Percentiles rank a stretch among this genome's conserved stretches.
These are phyloP conservation scores for Lichenothelia convexa DNA, from an alignment of 495 filamentous ascomycete species.

Conservation along the genomic window DNA sequence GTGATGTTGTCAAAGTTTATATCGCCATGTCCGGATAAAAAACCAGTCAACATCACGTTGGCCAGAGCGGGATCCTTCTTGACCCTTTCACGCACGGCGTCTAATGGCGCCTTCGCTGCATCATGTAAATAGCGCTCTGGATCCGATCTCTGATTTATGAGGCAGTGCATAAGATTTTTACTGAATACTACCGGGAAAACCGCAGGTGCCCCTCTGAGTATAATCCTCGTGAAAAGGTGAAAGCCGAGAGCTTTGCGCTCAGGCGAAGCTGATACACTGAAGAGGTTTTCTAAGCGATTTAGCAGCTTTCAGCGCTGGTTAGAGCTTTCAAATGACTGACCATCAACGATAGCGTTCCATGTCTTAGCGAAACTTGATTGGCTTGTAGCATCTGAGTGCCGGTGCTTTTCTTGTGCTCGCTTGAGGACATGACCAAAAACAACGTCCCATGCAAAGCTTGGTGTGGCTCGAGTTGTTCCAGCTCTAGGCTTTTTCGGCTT, in stretches of 20 bases:
- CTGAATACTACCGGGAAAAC: slow-evolving; percentile 47
- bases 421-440: slow-evolving; percentile 41
- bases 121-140: slow-evolving; percentile 70
- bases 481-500: slow-evolving; percentile 21
- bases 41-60: slow-evolving; percentile 36
- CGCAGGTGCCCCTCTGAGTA: slow-evolving; percentile 32
- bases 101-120: slow-evolving; percentile 52
- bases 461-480: slow-evolving; percentile 56
- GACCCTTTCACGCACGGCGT: slow-evolving; percentile 46
- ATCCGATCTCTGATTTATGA: slow-evolving; percentile 77
- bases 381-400: slow-evolving; percentile 7
- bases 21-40: slow-evolving; percentile 49
- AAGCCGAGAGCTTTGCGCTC: slow-evolving; percentile 87
- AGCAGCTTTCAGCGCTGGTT: neutral
- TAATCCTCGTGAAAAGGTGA: slow-evolving; percentile 56
- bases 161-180: slow-evolving; percentile 60
- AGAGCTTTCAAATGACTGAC: slow-evolving; percentile 28
- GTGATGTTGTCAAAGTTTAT: slow-evolving; percentile 74
- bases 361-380: slow-evolving; percentile 48
- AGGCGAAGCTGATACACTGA: slow-evolving; percentile 59
- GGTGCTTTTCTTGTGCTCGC: too few species aligned
- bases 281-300: slow-evolving; percentile 45
- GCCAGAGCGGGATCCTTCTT: slow-evolving; percentile 43
- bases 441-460: slow-evolving; percentile 77
- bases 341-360: slow-evolving; percentile 79